A percentile compares a stretch with the other conserved stretches of the same genome.
Conservation (phyloP, 495 filamentous ascomycete species). For the Penicillium cataractarum region DNA sequence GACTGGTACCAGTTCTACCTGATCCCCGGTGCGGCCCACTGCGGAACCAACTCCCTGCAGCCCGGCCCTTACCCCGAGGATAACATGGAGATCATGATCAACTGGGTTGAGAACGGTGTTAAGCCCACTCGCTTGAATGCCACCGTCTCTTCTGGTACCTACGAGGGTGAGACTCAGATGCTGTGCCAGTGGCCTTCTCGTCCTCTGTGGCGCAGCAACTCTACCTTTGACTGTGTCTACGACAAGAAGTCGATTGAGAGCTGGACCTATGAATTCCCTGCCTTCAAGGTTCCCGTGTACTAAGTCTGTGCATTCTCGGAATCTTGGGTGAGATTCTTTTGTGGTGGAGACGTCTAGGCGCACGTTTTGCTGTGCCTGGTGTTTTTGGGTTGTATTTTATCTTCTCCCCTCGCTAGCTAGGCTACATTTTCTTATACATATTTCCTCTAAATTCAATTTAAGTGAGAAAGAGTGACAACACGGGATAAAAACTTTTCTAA, state of each 20-base stretch:
- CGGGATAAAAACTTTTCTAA: background rate
- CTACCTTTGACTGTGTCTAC: constrained; percentile 45
- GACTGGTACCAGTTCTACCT: constrained; percentile 59
- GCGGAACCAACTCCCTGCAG: constrained; percentile 47
- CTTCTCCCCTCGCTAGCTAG: background rate
- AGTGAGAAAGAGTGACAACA: background rate
- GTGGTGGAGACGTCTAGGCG: background rate
- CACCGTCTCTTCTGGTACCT: constrained; percentile 36
- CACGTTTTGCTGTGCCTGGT: background rate
- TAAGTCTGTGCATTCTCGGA: constrained; percentile 2
- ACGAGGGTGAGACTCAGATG: constrained; percentile 44
- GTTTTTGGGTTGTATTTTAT: background rate
- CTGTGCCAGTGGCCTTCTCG: constrained; percentile 54
- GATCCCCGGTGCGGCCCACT: constrained; percentile 55
- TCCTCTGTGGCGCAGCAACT: constrained; percentile 45
- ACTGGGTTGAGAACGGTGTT: constrained; percentile 57
- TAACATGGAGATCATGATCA: constrained; percentile 49
- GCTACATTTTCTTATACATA: background rate
- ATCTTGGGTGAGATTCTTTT: background rate
- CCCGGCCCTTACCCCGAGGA: constrained; percentile 51
- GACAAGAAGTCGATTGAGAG: constrained; percentile 45
- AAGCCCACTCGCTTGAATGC: constrained; percentile 45
- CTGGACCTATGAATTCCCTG: constrained; percentile 42
- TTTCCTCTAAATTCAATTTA: background rate
- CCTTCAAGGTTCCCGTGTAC: constrained; percentile 35